Evolutionary conservation across 768 basidiomycete genomes (phyloP).

Genomic region (Artomyces pyxidatus): DNA sequence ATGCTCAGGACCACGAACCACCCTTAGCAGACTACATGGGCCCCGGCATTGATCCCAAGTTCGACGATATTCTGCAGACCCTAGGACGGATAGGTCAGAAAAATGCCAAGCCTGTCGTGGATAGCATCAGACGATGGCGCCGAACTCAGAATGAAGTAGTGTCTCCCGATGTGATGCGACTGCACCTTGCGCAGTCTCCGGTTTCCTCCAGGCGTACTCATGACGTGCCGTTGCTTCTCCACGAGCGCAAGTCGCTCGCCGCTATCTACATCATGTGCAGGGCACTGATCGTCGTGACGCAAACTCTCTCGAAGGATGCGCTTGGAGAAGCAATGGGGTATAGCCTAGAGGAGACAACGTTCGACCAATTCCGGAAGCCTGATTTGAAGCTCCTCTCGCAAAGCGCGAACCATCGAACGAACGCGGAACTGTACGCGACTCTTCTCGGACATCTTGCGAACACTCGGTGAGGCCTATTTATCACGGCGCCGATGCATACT

Average conservation of each 20-base stretch:
- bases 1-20: constrained; percentile 56
- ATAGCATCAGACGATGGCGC: constrained; percentile 84
- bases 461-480: constrained; percentile 47
- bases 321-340: constrained; percentile 73
- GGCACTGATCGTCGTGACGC: constrained; percentile 70
- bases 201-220: constrained; percentile 28
- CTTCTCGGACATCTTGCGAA: constrained; percentile 80
- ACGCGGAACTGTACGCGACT: constrained; percentile 75
- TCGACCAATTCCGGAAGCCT: constrained; percentile 73
- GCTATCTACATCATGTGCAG: constrained; percentile 89
- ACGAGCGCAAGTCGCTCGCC: constrained; percentile 71
- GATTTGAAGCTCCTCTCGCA: constrained; percentile 57
- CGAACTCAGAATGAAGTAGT: constrained; percentile 60
- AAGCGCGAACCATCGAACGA: constrained; percentile 70
- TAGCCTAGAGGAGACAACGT: constrained; percentile 80
- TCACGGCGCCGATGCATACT: background rate
- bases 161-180: constrained; percentile 39
- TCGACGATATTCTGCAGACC: constrained; percentile 80
- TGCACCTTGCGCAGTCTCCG: constrained; percentile 37
- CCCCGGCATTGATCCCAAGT: constrained; percentile 61
- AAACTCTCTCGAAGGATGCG: constrained; percentile 64
- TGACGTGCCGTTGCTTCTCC: constrained; percentile 44
- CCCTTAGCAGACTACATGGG: constrained; percentile 63
- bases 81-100: constrained; percentile 82
- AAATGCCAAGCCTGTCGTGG: constrained; percentile 76